A percentile compares a stretch with the other conserved stretches of the same genome.
Conservation (phyloP, 2,329 filamentous ascomycete genomes). For the Trichoderma asperellum region DNA sequence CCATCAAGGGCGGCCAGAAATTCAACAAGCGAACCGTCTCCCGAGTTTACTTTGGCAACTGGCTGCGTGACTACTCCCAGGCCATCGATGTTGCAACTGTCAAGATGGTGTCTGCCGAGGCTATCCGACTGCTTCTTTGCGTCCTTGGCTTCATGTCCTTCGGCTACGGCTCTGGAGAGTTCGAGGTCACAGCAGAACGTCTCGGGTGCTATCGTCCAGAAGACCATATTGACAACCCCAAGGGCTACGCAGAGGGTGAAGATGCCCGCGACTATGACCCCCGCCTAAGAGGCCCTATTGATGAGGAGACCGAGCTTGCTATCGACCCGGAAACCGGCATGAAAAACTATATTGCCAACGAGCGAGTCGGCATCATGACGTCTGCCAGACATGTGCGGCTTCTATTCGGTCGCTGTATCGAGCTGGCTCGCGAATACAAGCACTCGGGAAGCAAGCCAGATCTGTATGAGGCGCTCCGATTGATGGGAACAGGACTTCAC, state of each 20-base stretch:
- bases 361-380: constrained; percentile 76
- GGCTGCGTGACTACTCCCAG: constrained; percentile 91
- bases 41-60: constrained; percentile 94
- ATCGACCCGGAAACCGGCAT: constrained; percentile 76
- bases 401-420: constrained; percentile 73
- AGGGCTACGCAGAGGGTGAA: constrained; percentile 85
- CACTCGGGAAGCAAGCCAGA: constrained; percentile 65
- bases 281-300: constrained; percentile 78
- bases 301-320: constrained; percentile 76
- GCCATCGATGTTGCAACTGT: constrained; percentile 91
- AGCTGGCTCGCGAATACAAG: constrained; percentile 76
- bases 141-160: constrained; percentile 89
- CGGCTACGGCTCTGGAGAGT: constrained; percentile 82
- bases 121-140: constrained; percentile 86
- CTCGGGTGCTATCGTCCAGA: constrained; percentile 84
- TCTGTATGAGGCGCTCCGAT: constrained; percentile 81
- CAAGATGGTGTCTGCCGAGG: constrained; percentile 87
- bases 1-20: constrained; percentile 67
- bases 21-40: constrained; percentile 88
- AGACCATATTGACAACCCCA: constrained; percentile 75
- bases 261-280: constrained; percentile 83
- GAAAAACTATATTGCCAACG: constrained; percentile 95
- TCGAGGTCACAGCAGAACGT: constrained; percentile 80
- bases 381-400: constrained; percentile 76
- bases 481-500: constrained; percentile 86